Evolutionary conservation across 129 eudicot species (phyloP).

Genomic region (Smallanthus sonchifolius): DNA sequence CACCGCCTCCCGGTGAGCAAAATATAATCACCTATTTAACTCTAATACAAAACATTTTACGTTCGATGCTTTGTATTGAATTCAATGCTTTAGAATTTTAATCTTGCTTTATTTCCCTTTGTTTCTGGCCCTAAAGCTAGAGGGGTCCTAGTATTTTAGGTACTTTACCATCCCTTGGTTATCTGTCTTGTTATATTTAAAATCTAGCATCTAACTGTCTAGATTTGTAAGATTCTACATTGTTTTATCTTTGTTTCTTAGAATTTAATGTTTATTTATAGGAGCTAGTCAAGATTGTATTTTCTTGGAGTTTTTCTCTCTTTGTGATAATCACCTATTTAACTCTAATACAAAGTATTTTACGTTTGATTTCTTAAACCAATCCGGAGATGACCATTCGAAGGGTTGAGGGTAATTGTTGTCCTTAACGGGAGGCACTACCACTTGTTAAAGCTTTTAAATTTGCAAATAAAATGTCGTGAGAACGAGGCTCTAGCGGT

Average conservation of each 20-base stretch:
- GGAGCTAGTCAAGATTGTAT: conserved; percentile 19
- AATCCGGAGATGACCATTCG: too few species aligned
- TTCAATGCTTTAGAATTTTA: conserved; percentile 26
- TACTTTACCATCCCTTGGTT: conserved; percentile 27
- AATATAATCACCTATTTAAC: too few species aligned
- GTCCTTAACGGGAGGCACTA: too few species aligned
- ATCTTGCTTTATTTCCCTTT: conserved; percentile 27
- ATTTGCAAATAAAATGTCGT: too few species aligned
- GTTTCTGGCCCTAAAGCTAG: conserved; percentile 30
- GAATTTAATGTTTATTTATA: conserved; percentile 14
- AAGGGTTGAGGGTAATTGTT: too few species aligned
- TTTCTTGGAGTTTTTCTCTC: conserved; percentile 29
- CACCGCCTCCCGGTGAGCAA: too few species aligned
- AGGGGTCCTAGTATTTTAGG: conserved; percentile 46
- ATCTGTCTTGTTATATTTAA: conserved; percentile 24
- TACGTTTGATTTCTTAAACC: too few species aligned
- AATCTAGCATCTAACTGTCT: conserved; percentile 28
- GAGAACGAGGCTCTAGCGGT: too few species aligned
- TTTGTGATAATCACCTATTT: conserved; percentile 30
- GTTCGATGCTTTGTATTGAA: conserved; percentile 29
- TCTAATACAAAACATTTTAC: too few species aligned
- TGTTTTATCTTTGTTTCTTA: not conserved
- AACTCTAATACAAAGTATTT: too few species aligned
- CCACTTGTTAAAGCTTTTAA: too few species aligned
- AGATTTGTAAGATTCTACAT: conserved; percentile 25